Conservation (phyloP, 192 early-diverging fungal genomes). For the Lobosporangium transversale region DNA sequence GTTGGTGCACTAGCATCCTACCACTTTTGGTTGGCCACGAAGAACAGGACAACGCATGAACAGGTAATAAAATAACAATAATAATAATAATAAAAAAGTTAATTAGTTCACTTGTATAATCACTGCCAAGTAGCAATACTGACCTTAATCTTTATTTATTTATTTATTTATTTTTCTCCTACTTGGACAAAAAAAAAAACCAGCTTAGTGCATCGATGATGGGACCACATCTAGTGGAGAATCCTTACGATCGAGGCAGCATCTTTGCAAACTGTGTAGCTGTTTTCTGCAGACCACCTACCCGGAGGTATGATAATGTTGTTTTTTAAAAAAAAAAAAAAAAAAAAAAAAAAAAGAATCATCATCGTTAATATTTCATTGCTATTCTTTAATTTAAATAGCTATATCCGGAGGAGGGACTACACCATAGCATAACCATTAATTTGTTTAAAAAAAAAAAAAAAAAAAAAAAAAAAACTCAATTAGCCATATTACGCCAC, state of each 20-base stretch:
- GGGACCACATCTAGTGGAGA: conserved; percentile 45
- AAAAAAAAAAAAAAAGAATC: too few relatives aligned
- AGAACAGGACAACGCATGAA: conserved; percentile 92
- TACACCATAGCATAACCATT: conserved; percentile 21
- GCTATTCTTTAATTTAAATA: background rate
- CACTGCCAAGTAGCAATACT: too few relatives aligned
- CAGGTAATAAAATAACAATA: too few relatives aligned
- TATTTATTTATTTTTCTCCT: background rate
- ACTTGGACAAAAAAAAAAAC: too few relatives aligned
- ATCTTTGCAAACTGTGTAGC: conserved; percentile 59
- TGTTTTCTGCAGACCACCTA: conserved; percentile 64
- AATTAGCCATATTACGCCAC: too few relatives aligned
- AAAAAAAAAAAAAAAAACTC: background rate
- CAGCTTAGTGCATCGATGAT: conserved; percentile 53
- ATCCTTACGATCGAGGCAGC: conserved; percentile 64
- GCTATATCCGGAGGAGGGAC: conserved; percentile 41
- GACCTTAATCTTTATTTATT: too few relatives aligned
- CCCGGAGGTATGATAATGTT: conserved; percentile 53
- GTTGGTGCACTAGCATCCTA: conserved; percentile 80
- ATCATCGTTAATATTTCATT: background rate
- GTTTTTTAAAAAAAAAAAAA: background rate
- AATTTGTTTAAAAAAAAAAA: background rate
- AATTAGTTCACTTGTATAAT: too few relatives aligned
- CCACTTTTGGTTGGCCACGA: conserved; percentile 76
- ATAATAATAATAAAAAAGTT: too few relatives aligned